phyloP scores from a whole-genome alignment of 352 stramenopile genomes.

The Globisporangium alternatum region DNA sequence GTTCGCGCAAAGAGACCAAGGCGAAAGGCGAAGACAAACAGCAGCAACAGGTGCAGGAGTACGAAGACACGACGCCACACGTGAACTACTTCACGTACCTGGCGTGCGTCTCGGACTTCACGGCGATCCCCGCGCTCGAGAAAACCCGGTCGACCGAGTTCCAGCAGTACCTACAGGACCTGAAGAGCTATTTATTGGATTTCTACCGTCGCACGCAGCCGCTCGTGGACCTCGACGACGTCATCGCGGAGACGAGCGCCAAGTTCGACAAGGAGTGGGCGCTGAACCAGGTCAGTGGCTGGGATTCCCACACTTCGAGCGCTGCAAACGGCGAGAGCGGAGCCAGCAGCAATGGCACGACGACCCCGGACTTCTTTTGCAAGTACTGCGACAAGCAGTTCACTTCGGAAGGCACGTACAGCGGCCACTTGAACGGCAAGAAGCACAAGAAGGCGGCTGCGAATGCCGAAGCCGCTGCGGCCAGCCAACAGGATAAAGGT shows the following conservation, averaged over 20 bases:
- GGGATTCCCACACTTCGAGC: constrained; percentile 29
- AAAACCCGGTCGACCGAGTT: constrained; percentile 58
- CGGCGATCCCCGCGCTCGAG: constrained; percentile 47
- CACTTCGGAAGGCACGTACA: constrained; percentile 66
- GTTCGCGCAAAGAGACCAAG: constrained; percentile 22
- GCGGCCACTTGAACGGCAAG: constrained; percentile 72
- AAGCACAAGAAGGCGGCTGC: constrained; percentile 70
- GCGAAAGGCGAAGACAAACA: background rate
- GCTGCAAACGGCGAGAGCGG: constrained; percentile 2
- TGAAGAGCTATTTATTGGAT: constrained; percentile 80
- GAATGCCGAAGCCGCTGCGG: constrained; percentile 10
- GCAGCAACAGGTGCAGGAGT: constrained; percentile 1
- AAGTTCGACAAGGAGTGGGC: constrained; percentile 87
- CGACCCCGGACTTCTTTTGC: constrained; percentile 42
- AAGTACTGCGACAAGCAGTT: constrained; percentile 71
- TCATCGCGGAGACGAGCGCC: constrained; percentile 72
- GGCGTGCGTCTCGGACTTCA: constrained; percentile 63
- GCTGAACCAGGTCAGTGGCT: constrained; percentile 51
- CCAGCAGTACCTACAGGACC: constrained; percentile 65
- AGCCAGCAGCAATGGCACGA: constrained; percentile 11
- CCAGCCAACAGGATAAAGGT: background rate
- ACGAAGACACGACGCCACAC: constrained; percentile 19
- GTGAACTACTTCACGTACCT: constrained; percentile 81
- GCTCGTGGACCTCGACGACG: constrained; percentile 84
- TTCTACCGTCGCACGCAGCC: constrained; percentile 89